These are phyloP conservation scores for Phaffia australis DNA, from an alignment of 768 basidiomycete genomes.

Conservation along the genomic window DNA sequence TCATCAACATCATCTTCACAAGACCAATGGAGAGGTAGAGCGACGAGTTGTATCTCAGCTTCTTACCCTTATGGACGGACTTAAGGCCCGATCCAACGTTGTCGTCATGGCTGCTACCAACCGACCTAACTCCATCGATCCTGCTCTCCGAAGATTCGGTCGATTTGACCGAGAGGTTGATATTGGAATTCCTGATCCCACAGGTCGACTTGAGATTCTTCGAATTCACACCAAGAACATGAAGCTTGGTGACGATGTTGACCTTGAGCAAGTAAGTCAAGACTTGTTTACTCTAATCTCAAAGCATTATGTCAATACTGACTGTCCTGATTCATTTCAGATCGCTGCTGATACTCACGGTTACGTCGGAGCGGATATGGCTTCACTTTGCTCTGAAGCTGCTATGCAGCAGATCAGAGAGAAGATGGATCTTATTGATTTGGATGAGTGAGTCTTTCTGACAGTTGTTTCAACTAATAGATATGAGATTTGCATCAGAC, in stretches of 20 bases:
- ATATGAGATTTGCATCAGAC: not conserved
- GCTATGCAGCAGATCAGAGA: conserved; percentile 99
- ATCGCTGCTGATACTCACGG: conserved; percentile 99
- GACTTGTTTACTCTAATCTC: conserved; percentile 8
- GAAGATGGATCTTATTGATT: conserved; percentile 73
- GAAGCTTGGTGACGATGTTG: conserved; percentile 93
- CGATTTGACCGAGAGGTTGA: conserved; percentile 99
- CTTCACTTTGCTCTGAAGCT: conserved; percentile 94
- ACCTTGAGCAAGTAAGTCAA: conserved; percentile 70
- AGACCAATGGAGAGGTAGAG: conserved; percentile 99
- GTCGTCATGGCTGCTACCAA: conserved; percentile 99
- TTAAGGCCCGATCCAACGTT: conserved; percentile 96
- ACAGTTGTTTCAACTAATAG: not conserved
- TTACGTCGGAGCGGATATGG: conserved; percentile 96
- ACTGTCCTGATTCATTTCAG: conserved; percentile 40
- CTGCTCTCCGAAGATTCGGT: conserved; percentile 95
- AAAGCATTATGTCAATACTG: conserved; percentile 4
- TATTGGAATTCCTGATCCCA: conserved; percentile 98
- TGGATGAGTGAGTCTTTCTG: conserved; percentile 33
- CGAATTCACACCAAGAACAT: conserved; percentile 99
- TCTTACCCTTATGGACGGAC: conserved; percentile 95
- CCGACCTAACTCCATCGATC: conserved; percentile 97
- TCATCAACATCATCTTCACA: conserved; percentile 9
- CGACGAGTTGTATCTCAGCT: conserved; percentile 97
- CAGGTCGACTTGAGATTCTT: conserved; percentile 95